phyloP scores from a whole-genome alignment of 306 rosid species.

The Senna siamea region DNA sequence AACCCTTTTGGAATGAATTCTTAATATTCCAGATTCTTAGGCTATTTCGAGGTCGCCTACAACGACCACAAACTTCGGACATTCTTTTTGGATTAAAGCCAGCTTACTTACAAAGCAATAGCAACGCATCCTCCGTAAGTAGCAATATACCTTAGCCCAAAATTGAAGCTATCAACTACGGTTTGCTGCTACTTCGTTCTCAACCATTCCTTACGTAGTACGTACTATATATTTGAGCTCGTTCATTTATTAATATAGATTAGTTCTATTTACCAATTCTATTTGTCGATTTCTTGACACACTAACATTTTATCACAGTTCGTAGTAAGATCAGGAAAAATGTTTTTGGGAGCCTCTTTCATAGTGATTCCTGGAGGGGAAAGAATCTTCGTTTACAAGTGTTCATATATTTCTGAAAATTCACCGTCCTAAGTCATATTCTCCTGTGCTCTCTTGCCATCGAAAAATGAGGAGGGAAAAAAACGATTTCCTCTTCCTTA shows the following conservation, averaged over 20 bases:
- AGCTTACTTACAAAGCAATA: conserved; percentile 46
- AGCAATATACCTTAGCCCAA: conserved; percentile 48
- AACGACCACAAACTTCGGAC: conserved; percentile 19
- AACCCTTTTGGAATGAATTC: conserved; percentile 49
- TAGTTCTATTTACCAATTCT: not conserved
- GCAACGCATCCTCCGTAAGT: conserved; percentile 42
- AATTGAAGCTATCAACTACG: conserved; percentile 29
- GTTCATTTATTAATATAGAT: no score
- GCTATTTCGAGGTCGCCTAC: conserved; percentile 31
- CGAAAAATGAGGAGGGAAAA: not conserved
- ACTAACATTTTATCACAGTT: no score
- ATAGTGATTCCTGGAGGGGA: not conserved
- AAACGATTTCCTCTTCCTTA: not conserved
- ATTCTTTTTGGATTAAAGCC: conserved; percentile 44
- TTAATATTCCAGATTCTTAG: conserved; percentile 61
- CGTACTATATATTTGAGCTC: not conserved
- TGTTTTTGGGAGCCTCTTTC: not conserved
- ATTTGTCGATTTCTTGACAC: no score
- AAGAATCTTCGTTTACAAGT: not conserved
- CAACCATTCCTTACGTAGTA: not conserved
- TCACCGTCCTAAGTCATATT: not conserved
- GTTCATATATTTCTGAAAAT: not conserved
- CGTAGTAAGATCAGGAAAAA: not conserved
- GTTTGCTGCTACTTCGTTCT: conserved; percentile 26
- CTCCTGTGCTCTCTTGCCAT: not conserved